Percentiles rank a stretch among this genome's conserved stretches.
phyloP scores from a whole-genome alignment of 148 eudicot species.

The Fagopyrum esculentum region DNA sequence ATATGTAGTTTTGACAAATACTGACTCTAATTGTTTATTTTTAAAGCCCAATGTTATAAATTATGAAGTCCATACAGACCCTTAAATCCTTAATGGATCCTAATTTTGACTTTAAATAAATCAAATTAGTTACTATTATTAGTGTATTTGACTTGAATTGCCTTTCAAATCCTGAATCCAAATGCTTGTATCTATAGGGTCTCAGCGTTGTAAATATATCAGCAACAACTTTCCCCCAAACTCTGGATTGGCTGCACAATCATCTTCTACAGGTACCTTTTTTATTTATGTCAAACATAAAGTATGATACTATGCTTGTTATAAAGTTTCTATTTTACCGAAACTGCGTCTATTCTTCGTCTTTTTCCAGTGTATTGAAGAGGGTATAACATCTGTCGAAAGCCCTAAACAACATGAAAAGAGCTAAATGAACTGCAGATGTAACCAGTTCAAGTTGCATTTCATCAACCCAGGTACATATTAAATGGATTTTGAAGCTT shows the following conservation, averaged over 20 bases:
- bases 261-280: conserved; percentile 79
- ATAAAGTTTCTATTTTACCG: background rate
- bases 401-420: conserved; percentile 23
- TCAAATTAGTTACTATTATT: background rate
- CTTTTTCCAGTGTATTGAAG: conserved; percentile 64
- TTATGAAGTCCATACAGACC: too few species aligned
- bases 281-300: background rate
- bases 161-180: background rate
- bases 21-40: too few species aligned
- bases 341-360: background rate
- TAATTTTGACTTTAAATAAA: background rate
- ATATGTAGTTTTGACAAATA: too few species aligned
- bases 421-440: conserved; percentile 8
- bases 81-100: background rate
- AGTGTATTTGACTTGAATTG: background rate
- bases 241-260: conserved; percentile 91
- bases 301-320: too few species aligned
- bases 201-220: conserved; percentile 80
- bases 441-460: background rate
- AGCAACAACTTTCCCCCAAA: conserved; percentile 90
- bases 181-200: conserved; percentile 44
- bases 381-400: conserved; percentile 50
- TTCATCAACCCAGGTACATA: background rate
- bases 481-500: background rate
- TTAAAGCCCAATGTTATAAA: too few species aligned